A percentile compares a stretch with the other conserved stretches of the same genome.
phyloP scores from a whole-genome alignment of 2,329 filamentous ascomycete species.

The Tricladium varicosporioides region DNA sequence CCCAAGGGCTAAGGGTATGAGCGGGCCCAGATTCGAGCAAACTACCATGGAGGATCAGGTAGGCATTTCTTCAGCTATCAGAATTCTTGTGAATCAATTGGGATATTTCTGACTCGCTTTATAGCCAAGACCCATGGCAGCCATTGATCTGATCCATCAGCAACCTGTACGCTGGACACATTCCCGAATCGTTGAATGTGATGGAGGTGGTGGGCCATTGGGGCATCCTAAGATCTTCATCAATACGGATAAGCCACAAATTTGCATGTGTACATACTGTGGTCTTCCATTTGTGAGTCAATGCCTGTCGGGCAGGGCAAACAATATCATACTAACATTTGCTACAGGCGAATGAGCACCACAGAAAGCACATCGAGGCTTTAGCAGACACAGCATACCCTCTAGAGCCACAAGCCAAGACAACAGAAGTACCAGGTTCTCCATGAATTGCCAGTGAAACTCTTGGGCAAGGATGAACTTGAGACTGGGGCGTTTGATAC shows the following conservation, averaged over 20 bases:
- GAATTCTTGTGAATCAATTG: neutral
- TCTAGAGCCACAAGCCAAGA: conserved; percentile 58
- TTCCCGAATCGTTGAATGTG: conserved; percentile 77
- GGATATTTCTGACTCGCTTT: conserved; percentile 31
- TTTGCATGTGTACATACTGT: conserved; percentile 87
- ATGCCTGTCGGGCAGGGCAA: neutral
- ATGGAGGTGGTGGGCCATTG: conserved; percentile 85
- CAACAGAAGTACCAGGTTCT: conserved; percentile 56
- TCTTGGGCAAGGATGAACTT: conserved; percentile 57
- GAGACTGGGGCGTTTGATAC: conserved; percentile 6
- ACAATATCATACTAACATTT: conserved; percentile 11
- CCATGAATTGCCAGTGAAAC: conserved; percentile 58
- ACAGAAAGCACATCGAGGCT: conserved; percentile 80
- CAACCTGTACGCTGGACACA: conserved; percentile 93
- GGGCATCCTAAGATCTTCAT: conserved; percentile 95
- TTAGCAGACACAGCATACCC: conserved; percentile 80
- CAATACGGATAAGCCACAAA: conserved; percentile 96
- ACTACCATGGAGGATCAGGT: conserved; percentile 93
- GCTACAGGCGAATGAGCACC: conserved; percentile 79
- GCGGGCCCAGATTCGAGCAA: conserved; percentile 93
- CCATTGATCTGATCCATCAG: conserved; percentile 94
- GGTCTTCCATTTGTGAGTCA: conserved; percentile 82
- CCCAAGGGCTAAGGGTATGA: conserved; percentile 80
- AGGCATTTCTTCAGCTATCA: conserved; percentile 32
- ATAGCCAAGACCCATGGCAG: conserved; percentile 83